Evolutionary conservation across 441 rosid species (phyloP).

Genomic region (Euphorbia celastroides): DNA sequence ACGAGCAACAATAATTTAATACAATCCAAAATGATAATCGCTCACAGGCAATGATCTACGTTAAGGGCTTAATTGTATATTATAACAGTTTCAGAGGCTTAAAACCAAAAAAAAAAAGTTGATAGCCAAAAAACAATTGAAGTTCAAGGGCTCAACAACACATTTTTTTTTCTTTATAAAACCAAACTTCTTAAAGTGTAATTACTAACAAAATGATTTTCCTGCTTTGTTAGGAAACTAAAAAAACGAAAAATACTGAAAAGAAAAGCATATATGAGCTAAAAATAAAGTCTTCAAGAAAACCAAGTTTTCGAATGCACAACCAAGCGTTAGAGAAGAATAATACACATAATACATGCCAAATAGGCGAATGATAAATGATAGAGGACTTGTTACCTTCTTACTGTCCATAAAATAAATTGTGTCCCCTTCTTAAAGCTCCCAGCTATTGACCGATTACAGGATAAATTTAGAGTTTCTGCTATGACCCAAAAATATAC

Average conservation of each 20-base stretch:
- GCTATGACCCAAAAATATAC: constrained; percentile 89
- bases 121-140: not conserved
- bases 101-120: not conserved
- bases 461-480: too few species aligned
- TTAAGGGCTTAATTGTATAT: not conserved
- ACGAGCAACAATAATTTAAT: not conserved
- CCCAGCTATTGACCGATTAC: too few species aligned
- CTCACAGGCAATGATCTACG: not conserved
- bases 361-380: not conserved
- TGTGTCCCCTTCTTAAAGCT: constrained; percentile 86
- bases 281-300: not conserved
- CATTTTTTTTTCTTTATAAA: not conserved
- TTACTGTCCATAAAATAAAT: constrained; percentile 88
- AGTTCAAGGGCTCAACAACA: not conserved
- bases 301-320: not conserved
- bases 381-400: constrained; percentile 53
- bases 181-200: not conserved
- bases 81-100: not conserved
- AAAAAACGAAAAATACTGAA: constrained; percentile 20
- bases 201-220: not conserved
- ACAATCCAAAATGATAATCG: not conserved
- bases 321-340: not conserved
- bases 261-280: not conserved
- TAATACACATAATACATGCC: not conserved
- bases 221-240: not conserved